Percentiles rank a stretch among this genome's conserved stretches.
Conservation (phyloP, 257 asterid species). For the Handroanthus guayacan region DNA sequence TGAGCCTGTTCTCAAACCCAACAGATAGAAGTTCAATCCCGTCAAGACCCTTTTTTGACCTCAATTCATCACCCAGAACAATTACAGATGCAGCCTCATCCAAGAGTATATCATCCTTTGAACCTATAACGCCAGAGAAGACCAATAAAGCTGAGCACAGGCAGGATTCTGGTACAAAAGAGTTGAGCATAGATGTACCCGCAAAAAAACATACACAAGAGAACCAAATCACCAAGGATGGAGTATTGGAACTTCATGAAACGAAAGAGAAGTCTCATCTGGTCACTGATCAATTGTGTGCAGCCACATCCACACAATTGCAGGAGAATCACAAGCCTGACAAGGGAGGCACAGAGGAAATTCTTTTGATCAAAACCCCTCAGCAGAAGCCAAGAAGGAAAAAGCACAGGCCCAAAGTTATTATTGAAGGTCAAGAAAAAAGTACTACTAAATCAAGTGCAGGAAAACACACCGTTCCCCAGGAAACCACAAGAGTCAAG, state of each 20-base stretch:
- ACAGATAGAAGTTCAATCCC: constrained; percentile 62
- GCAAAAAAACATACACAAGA: constrained; percentile 33
- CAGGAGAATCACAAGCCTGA: constrained; percentile 82
- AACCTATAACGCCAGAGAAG: constrained; percentile 72
- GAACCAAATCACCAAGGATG: constrained; percentile 36
- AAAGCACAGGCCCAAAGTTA: constrained; percentile 95
- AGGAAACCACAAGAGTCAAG: constrained; percentile 52
- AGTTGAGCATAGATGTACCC: constrained; percentile 36
- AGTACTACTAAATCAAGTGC: constrained; percentile 51
- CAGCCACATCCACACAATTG: constrained; percentile 44
- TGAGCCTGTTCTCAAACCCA: constrained; percentile 27
- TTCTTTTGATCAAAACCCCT: constrained; percentile 65
- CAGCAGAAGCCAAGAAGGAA: constrained; percentile 72
- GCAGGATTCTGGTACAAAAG: constrained; percentile 35
- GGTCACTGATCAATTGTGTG: constrained; percentile 40
- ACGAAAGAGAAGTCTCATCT: constrained; percentile 43
- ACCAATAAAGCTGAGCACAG: constrained; percentile 38
- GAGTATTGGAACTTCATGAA: constrained; percentile 42
- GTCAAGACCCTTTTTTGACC: constrained; percentile 50
- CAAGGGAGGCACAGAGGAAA: constrained; percentile 63
- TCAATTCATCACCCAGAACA: constrained; percentile 51
- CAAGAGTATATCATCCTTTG: constrained; percentile 41
- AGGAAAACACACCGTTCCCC: constrained; percentile 45
- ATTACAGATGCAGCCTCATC: constrained; percentile 46
- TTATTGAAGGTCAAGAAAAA: constrained; percentile 66